These are phyloP conservation scores for Tricholoma hemisulphureum DNA, from an alignment of 768 basidiomycete genomes.

Conservation along the genomic window DNA sequence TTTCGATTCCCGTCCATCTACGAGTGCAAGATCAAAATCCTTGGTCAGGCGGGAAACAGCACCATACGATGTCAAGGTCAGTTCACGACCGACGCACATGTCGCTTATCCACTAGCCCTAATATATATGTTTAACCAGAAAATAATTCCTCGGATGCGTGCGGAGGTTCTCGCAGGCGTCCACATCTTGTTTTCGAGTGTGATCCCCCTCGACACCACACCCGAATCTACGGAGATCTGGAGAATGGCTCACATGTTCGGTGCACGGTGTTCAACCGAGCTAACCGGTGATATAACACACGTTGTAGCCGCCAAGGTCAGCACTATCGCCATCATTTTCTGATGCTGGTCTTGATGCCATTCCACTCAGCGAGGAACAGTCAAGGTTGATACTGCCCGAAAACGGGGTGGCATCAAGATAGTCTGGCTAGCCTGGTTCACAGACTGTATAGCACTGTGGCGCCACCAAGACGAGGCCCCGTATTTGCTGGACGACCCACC, in stretches of 20 bases:
- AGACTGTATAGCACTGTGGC: conserved; percentile 88
- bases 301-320: conserved; percentile 86
- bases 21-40: conserved; percentile 27
- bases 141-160: conserved; percentile 83
- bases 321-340: neutral
- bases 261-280: conserved; percentile 71
- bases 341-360: neutral
- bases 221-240: conserved; percentile 84
- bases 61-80: conserved; percentile 75
- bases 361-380: conserved; percentile 73
- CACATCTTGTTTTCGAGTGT: conserved; percentile 92
- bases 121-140: conserved; percentile 48
- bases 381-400: conserved; percentile 84
- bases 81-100: conserved; percentile 21
- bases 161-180: conserved; percentile 71
- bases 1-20: conserved; percentile 48
- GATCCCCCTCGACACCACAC: conserved; percentile 82
- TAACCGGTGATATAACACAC: conserved; percentile 73
- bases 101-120: conserved; percentile 1
- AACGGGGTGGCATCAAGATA: conserved; percentile 74
- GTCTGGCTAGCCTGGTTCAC: conserved; percentile 91
- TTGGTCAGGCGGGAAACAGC: conserved; percentile 26
- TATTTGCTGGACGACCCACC: conserved; percentile 71
- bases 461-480: conserved; percentile 69
- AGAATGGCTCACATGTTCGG: conserved; percentile 85